Percentiles rank a stretch among this genome's conserved stretches.
Conservation (phyloP, 1,284 basidiomycete species). For the Tilletia caries region DNA sequence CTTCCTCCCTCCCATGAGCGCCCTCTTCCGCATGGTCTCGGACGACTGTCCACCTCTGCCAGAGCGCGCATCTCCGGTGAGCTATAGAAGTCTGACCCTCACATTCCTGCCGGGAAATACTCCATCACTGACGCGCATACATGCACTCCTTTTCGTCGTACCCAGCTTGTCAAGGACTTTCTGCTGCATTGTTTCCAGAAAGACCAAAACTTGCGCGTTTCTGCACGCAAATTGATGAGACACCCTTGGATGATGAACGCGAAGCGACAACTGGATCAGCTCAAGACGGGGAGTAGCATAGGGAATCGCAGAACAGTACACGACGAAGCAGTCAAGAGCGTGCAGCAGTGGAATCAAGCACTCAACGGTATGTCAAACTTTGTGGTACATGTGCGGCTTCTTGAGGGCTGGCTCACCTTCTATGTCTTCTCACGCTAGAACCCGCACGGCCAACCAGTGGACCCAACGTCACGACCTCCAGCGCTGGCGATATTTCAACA, state of each 20-base stretch:
- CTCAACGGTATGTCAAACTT: conserved; percentile 60
- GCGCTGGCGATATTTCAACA: background rate
- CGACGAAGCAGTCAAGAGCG: conserved; percentile 87
- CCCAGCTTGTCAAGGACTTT: conserved; percentile 87
- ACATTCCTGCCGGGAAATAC: conserved; percentile 9
- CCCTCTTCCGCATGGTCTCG: conserved; percentile 93
- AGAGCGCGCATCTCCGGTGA: conserved; percentile 74
- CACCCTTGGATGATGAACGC: conserved; percentile 95
- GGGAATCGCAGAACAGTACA: conserved; percentile 56
- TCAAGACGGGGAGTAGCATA: conserved; percentile 56
- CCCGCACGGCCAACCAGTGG: background rate
- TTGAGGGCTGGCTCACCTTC: background rate
- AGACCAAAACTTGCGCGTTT: conserved; percentile 86
- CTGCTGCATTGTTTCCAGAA: conserved; percentile 97
- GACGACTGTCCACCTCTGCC: conserved; percentile 95
- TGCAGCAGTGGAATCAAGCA: conserved; percentile 98
- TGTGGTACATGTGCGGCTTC: background rate
- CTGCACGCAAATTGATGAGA: conserved; percentile 82
- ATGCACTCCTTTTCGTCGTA: background rate
- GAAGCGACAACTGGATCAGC: conserved; percentile 67
- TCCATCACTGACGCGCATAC: background rate
- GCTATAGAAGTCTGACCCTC: conserved; percentile 18
- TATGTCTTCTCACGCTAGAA: background rate
- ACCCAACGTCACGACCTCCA: background rate
- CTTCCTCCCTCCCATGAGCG: conserved; percentile 94